These are phyloP conservation scores for Solanum pinnatisectum DNA, from an alignment of 257 asterid species.

Conservation along the genomic window DNA sequence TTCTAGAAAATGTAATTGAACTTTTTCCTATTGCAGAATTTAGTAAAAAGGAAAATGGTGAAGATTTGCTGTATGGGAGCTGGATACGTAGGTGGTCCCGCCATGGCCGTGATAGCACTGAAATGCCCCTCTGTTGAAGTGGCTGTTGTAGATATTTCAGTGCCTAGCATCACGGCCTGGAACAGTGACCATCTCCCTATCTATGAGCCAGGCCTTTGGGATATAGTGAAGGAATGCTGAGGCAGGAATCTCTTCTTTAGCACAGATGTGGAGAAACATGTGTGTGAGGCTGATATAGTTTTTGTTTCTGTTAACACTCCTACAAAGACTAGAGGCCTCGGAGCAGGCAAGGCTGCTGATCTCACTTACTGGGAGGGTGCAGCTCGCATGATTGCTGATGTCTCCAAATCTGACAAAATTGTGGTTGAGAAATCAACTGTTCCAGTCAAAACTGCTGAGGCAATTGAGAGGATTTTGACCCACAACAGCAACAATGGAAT, in stretches of 20 bases:
- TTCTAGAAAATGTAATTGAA: too few species aligned
- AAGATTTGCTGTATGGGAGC: not conserved
- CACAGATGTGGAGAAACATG: constrained; percentile 41
- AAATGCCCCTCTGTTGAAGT: not conserved
- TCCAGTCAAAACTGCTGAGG: constrained; percentile 58
- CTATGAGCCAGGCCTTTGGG: constrained; percentile 57
- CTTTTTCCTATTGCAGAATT: not conserved
- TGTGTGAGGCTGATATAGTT: constrained; percentile 41
- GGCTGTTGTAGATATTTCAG: not conserved
- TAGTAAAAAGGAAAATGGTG: not conserved
- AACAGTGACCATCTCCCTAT: constrained; percentile 20
- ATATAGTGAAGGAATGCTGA: constrained; percentile 50
- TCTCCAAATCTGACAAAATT: constrained; percentile 40
- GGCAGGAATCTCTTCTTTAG: constrained; percentile 60
- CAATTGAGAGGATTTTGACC: constrained; percentile 48
- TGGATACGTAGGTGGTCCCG: not conserved
- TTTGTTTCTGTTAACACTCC: constrained; percentile 58
- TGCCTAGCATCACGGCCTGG: not conserved
- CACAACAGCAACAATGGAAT: constrained; percentile 54
- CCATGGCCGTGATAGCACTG: not conserved
- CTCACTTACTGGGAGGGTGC: constrained; percentile 62
- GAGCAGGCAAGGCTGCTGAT: constrained; percentile 60
- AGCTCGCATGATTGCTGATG: constrained; percentile 56
- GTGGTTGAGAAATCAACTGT: constrained; percentile 54
- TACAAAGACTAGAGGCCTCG: constrained; percentile 47